Percentiles rank a stretch among this genome's conserved stretches.
These are phyloP conservation scores for Piper longum DNA, from an alignment of 164 flowering plant species.

Conservation along the genomic window DNA sequence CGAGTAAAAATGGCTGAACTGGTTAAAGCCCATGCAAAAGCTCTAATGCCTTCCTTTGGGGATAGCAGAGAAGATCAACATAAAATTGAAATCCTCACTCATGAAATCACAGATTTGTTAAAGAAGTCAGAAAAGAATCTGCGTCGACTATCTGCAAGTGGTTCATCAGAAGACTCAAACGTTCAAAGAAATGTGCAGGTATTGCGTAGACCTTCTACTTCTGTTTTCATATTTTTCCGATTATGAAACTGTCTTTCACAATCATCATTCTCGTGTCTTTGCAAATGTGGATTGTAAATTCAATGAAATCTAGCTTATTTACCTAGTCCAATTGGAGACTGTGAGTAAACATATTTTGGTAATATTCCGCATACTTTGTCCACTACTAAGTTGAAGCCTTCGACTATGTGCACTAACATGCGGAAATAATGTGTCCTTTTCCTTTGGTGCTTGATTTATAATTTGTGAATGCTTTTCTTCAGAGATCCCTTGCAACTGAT, in stretches of 20 bases:
- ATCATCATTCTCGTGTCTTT: too few species aligned
- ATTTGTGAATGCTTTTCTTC: conserved; percentile 13
- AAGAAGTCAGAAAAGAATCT: conserved; percentile 73
- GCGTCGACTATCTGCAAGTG: conserved; percentile 55
- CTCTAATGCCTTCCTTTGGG: conserved; percentile 90
- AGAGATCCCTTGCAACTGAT: conserved; percentile 96
- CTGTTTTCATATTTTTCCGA: neutral
- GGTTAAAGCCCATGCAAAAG: conserved; percentile 80
- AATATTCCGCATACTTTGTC: neutral
- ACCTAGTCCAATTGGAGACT: neutral
- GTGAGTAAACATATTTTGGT: neutral
- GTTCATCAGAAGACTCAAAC: conserved; percentile 83
- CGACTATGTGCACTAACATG: too few species aligned
- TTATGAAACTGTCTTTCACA: neutral
- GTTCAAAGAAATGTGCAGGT: conserved; percentile 93
- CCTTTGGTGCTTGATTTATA: too few species aligned
- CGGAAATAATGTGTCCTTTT: too few species aligned
- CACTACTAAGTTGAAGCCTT: neutral
- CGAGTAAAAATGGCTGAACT: conserved; percentile 68
- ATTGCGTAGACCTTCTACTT: conserved; percentile 2
- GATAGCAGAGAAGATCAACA: conserved; percentile 85
- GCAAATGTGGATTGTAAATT: neutral
- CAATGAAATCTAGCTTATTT: neutral
- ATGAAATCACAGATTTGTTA: conserved; percentile 62
- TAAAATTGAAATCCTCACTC: conserved; percentile 67